A percentile compares a stretch with the other conserved stretches of the same genome.
Evolutionary conservation across 208 protist genomes (phyloP).

Genomic region (Leishmania martiniquensis): DNA sequence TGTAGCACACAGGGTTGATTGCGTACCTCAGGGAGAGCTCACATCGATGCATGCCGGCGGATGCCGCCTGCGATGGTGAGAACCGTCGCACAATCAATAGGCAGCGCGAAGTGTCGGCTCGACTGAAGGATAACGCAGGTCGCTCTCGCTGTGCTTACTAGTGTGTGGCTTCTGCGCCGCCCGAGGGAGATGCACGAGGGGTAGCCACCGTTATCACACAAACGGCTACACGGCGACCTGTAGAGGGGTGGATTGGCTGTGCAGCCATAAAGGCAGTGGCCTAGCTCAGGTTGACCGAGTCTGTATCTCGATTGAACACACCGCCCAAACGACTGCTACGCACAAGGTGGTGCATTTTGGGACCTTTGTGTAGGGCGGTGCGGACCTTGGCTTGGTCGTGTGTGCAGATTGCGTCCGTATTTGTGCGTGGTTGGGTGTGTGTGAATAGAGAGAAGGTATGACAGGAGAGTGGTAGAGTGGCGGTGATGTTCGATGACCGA

Average conservation of each 20-base stretch:
- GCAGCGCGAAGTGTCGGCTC: not conserved
- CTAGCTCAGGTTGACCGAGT: not conserved
- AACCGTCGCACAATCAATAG: not conserved
- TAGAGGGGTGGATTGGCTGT: not conserved
- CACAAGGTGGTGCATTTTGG: no score
- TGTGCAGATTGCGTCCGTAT: no score
- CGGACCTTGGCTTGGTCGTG: no score
- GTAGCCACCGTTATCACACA: not conserved
- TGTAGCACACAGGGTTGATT: not conserved
- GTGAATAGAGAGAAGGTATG: no score
- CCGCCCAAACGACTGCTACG: no score
- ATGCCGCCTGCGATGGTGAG: not conserved
- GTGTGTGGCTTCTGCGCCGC: not conserved
- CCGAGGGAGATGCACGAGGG: not conserved
- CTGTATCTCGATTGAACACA: no score
- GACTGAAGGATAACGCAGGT: not conserved
- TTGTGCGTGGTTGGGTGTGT: no score
- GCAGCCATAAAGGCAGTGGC: not conserved
- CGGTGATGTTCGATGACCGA: no score
- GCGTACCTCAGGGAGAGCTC: not conserved
- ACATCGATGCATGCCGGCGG: not conserved
- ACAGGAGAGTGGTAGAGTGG: no score
- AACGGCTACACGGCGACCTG: not conserved
- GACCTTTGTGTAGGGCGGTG: no score
- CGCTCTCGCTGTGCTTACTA: not conserved